A percentile compares a stretch with the other conserved stretches of the same genome.
phyloP scores from a whole-genome alignment of 192 early-diverging fungal species.

The Entomortierella parvispora region DNA sequence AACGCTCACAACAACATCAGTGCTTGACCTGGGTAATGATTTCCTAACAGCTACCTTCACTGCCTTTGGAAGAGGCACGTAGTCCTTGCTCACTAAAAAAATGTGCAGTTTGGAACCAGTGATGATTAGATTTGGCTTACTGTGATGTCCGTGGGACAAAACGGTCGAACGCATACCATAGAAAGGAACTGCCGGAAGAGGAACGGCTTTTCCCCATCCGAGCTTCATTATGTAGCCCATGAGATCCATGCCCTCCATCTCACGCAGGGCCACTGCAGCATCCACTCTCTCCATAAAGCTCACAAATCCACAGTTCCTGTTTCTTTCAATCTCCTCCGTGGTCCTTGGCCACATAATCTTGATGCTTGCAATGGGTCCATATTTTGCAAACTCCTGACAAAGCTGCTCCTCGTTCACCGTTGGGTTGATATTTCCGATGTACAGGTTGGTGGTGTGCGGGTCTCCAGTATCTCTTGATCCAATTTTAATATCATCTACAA shows the following conservation, averaged over 20 bases:
- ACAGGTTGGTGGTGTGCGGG: conserved; percentile 84
- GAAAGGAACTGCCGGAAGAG: conserved; percentile 76
- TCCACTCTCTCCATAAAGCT: conserved; percentile 84
- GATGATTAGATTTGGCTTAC: no score
- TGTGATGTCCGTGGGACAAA: no score
- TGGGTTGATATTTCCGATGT: conserved; percentile 83
- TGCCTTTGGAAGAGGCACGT: conserved; percentile 24
- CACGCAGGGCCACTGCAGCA: conserved; percentile 75
- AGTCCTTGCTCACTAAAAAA: conserved; percentile 14
- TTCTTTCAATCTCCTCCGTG: conserved; percentile 81
- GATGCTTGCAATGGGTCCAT: conserved; percentile 88
- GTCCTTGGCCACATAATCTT: conserved; percentile 98
- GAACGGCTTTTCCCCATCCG: conserved; percentile 87
- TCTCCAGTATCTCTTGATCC: conserved; percentile 82
- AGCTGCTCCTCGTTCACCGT: conserved; percentile 75
- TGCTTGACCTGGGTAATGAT: conserved; percentile 50
- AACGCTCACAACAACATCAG: conserved; percentile 73
- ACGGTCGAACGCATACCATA: conserved; percentile 62
- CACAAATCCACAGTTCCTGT: conserved; percentile 87
- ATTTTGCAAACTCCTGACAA: conserved; percentile 79
- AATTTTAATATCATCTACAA: conserved; percentile 17
- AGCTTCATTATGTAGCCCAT: conserved; percentile 71
- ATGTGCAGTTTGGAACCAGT: not conserved
- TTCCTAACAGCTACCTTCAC: conserved; percentile 34
- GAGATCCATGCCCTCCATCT: conserved; percentile 78